phyloP scores from a whole-genome alignment of 208 protist species.

The Angomonas desouzai region DNA sequence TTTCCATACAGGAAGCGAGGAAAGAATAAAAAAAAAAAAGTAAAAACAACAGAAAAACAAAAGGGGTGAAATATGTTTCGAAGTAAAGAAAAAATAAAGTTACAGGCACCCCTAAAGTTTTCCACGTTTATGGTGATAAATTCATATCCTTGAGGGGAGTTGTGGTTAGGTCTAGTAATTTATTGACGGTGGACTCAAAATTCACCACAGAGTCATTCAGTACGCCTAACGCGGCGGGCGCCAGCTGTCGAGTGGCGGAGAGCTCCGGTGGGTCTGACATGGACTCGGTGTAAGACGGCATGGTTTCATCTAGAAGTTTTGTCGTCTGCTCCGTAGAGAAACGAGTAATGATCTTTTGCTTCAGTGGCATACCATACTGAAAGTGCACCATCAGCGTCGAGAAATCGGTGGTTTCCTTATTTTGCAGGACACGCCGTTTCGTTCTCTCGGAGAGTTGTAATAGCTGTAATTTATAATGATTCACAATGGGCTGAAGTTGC shows the following conservation, averaged over 20 bases:
- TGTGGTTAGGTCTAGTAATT: not conserved
- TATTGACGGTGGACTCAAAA: conserved; percentile 5
- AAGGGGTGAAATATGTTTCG: too few species aligned
- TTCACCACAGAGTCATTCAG: conserved; percentile 5
- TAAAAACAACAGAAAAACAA: too few species aligned
- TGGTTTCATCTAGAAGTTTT: conserved; percentile 16
- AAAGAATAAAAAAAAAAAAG: too few species aligned
- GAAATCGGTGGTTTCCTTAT: conserved; percentile 28
- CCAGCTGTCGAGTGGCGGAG: conserved; percentile 6
- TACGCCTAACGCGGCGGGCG: not conserved
- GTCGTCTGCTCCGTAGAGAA: conserved; percentile 2
- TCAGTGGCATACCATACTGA: conserved; percentile 28
- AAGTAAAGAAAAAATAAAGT: too few species aligned
- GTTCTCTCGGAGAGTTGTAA: conserved; percentile 48
- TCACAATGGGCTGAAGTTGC: conserved; percentile 31
- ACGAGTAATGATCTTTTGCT: conserved; percentile 27
- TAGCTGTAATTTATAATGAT: conserved; percentile 52
- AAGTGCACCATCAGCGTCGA: conserved; percentile 22
- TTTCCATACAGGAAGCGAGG: too few species aligned
- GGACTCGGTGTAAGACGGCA: not conserved
- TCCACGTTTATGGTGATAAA: too few species aligned
- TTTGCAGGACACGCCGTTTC: conserved; percentile 30
- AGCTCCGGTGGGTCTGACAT: conserved; percentile 4
- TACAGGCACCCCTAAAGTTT: too few species aligned
- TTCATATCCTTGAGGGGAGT: too few species aligned